Percentiles rank a stretch among this genome's conserved stretches.
Evolutionary conservation across 2,329 filamentous ascomycete species (phyloP).

Genomic region (Raffaelea arxii): DNA sequence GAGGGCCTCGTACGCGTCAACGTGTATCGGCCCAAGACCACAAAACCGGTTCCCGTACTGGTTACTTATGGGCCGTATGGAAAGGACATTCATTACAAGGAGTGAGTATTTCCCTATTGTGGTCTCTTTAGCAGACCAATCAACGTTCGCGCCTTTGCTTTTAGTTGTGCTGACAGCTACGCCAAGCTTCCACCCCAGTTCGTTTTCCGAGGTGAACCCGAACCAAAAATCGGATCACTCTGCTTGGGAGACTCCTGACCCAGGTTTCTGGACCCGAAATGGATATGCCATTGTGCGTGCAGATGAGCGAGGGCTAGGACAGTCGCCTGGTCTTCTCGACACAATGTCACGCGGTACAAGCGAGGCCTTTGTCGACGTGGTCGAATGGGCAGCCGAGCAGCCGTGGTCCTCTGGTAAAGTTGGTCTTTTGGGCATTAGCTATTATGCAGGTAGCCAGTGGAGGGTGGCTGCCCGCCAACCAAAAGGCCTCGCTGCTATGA

Average conservation of each 20-base stretch:
- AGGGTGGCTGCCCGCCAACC: conserved; percentile 36
- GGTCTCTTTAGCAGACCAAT: too few relatives aligned
- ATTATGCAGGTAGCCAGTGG: conserved; percentile 38
- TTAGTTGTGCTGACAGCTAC: neutral
- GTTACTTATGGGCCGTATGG: conserved; percentile 67
- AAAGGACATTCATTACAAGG: conserved; percentile 57
- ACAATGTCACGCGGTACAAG: conserved; percentile 37
- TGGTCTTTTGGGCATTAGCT: conserved; percentile 36
- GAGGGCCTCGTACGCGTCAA: conserved; percentile 26
- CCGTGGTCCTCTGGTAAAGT: conserved; percentile 38
- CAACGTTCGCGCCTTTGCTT: neutral
- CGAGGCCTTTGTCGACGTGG: conserved; percentile 37
- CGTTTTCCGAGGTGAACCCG: conserved; percentile 39
- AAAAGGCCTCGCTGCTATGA: conserved; percentile 34
- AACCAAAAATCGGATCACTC: conserved; percentile 44
- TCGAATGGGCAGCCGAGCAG: conserved; percentile 39
- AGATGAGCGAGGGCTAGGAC: conserved; percentile 38
- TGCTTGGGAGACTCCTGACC: conserved; percentile 50
- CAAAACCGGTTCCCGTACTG: conserved; percentile 42
- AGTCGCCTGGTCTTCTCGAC: conserved; percentile 36
- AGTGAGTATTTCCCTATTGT: neutral
- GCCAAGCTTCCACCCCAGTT: conserved; percentile 27
- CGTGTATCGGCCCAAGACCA: conserved; percentile 25
- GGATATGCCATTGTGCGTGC: conserved; percentile 47
- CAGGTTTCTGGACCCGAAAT: conserved; percentile 43